Evolutionary conservation across 768 basidiomycete genomes (phyloP), one percentile per base, ranked within the genome.

Genomic region (Boletellus sp.): DNA sequence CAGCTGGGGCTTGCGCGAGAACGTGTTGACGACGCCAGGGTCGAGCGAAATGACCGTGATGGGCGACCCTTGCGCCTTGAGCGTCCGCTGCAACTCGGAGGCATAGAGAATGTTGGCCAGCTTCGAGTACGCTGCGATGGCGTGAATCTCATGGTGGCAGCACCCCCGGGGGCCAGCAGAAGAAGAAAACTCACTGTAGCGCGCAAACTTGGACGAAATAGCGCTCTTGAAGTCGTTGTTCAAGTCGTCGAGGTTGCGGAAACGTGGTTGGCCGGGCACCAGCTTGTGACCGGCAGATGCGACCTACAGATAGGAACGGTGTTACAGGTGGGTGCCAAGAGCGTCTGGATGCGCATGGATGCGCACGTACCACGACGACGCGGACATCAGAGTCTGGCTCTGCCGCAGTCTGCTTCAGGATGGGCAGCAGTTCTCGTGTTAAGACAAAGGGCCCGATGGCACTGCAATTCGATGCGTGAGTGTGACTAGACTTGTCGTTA

Each of bases 371-470:
- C 47, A 78, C 75, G 10, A 85, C 72, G 13, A 87, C 72, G 16
- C 84, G 77, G 41, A 84, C 83, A 51, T 86, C 85, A 0, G 80
- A 72, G 20, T 67, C 66, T 0, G 72, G 64, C 40, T 73, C 63
- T 16, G 69, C 54, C 0, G 80, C 76, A 1, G 85, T 85, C 45
- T 69, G 63, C 35, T 65, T 67, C 41, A 85, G 58, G 3, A 83
- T 59, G 3, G 83, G 79, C 33, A 83, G 69, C 7, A 85, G 71
- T 4, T 74, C 71, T 19, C 71, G 64, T 9, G 80, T 84, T 52
- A 85, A 74, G 13, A 78, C 72, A 48, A 80, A 60, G 62, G 81
- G 81, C 67, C 80, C 46, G 66, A 86, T 53, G 68, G 79, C 68
- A 65, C 79, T 65, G 64, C 35, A 24, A 48, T 6, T 13, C 26